Percentiles rank a stretch among this genome's conserved stretches.
These are phyloP conservation scores for Oryza coarctata DNA, from an alignment of 176 grass and related monocot species.

Conservation along the genomic window DNA sequence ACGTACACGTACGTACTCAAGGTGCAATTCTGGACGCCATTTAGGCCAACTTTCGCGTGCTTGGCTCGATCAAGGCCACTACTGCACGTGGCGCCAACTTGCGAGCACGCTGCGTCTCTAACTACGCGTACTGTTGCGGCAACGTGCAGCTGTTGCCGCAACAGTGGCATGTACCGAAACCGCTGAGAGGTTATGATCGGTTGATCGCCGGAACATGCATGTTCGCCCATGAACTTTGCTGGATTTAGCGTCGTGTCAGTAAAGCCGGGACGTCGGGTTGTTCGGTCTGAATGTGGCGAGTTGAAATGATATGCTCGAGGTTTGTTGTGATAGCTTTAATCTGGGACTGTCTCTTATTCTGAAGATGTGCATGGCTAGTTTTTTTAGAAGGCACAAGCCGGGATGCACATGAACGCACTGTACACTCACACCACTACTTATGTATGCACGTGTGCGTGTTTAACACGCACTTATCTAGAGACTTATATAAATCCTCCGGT, in stretches of 20 bases:
- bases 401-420: too few relatives aligned
- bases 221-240: background rate
- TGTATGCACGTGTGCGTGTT: too few relatives aligned
- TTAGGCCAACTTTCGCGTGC: background rate
- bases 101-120: background rate
- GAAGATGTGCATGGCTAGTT: background rate
- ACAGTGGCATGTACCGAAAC: background rate
- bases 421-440: too few relatives aligned
- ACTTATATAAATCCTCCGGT: too few relatives aligned
- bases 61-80: background rate
- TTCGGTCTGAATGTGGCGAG: background rate
- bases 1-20: too few relatives aligned
- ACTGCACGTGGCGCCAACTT: background rate
- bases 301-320: background rate
- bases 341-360: background rate
- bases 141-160: background rate
- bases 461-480: too few relatives aligned
- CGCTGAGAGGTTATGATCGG: too few relatives aligned
- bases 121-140: background rate
- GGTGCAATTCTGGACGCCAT: background rate
- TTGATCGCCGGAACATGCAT: background rate
- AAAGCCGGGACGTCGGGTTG: background rate
- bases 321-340: background rate
- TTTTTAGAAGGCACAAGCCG: too few relatives aligned
- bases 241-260: background rate